A percentile compares a stretch with the other conserved stretches of the same genome.
These are phyloP conservation scores for Arthrobotrys iridis DNA, from an alignment of 2,329 filamentous ascomycete genomes.

Conservation along the genomic window DNA sequence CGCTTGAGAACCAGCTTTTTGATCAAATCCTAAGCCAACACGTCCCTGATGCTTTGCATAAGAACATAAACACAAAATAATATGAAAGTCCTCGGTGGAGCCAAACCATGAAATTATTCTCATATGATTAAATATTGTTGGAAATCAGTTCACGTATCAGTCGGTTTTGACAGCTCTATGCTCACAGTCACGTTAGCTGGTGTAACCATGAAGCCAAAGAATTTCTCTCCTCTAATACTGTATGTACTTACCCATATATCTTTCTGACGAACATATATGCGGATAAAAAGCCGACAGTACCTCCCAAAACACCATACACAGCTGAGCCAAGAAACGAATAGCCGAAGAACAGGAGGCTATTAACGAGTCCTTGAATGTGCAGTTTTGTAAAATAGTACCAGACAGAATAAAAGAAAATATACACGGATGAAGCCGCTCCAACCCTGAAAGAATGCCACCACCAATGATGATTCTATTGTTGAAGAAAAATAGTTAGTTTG, in stretches of 20 bases:
- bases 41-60: slow-evolving; percentile 8
- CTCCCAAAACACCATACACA: slow-evolving; percentile 81
- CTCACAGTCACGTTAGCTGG: background rate
- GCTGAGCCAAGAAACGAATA: slow-evolving; percentile 84
- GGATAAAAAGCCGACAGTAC: slow-evolving; percentile 84
- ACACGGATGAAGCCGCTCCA: slow-evolving; percentile 78
- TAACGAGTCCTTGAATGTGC: slow-evolving; percentile 81
- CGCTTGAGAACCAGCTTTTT: slow-evolving; percentile 17
- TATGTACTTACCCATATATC: slow-evolving; percentile 76
- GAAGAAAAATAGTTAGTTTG: slow-evolving; percentile 5
- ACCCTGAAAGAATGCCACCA: slow-evolving; percentile 90
- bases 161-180: slow-evolving; percentile 67
- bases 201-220: no score
- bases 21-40: slow-evolving; percentile 52
- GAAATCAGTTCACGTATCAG: no score
- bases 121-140: no score
- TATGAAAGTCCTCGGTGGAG: no score
- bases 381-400: slow-evolving; percentile 86
- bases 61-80: background rate
- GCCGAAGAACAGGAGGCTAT: slow-evolving; percentile 82
- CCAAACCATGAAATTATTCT: no score
- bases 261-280: slow-evolving; percentile 84
- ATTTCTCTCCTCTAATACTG: slow-evolving; percentile 25
- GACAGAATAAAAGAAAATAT: slow-evolving; percentile 83
- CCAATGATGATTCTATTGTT: slow-evolving; percentile 78